phyloP scores from a whole-genome alignment of 2,329 filamentous ascomycete genomes.

The Pestalotiopsis sp. region DNA sequence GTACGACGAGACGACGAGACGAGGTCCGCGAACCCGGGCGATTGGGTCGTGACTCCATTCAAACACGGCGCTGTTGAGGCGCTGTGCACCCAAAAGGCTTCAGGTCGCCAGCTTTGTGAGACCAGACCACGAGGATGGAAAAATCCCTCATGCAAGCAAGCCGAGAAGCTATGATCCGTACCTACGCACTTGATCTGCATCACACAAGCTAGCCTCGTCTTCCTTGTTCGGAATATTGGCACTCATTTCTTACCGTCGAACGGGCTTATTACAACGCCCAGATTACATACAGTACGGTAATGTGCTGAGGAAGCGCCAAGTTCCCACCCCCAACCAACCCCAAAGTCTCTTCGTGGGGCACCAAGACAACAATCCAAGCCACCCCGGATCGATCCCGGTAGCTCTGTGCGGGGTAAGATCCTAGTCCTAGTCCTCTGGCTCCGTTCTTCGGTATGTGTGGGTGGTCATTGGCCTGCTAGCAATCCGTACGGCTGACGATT shows the following conservation, averaged over 20 bases:
- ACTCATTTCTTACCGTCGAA: too few species aligned
- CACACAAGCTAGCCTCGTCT: too few species aligned
- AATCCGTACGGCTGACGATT: neutral
- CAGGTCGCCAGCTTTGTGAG: neutral
- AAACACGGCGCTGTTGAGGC: neutral
- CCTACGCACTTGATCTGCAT: neutral
- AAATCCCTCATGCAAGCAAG: neutral
- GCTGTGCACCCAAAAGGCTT: neutral
- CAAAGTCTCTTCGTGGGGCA: neutral
- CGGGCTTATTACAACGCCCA: too few species aligned
- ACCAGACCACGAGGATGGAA: neutral
- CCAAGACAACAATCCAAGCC: neutral
- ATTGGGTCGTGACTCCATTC: neutral
- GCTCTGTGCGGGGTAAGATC: neutral
- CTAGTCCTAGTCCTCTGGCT: neutral
- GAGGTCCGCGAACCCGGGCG: neutral
- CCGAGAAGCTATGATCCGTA: neutral
- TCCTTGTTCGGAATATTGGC: too few species aligned
- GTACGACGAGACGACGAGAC: neutral
- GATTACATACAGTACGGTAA: too few species aligned
- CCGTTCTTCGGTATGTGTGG: neutral
- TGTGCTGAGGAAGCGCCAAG: neutral
- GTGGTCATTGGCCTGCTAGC: neutral
- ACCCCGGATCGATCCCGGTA: neutral
- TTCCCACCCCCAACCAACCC: neutral